Conservation (phyloP, 106 monocot species). For the Apostasia shenzhenica region DNA sequence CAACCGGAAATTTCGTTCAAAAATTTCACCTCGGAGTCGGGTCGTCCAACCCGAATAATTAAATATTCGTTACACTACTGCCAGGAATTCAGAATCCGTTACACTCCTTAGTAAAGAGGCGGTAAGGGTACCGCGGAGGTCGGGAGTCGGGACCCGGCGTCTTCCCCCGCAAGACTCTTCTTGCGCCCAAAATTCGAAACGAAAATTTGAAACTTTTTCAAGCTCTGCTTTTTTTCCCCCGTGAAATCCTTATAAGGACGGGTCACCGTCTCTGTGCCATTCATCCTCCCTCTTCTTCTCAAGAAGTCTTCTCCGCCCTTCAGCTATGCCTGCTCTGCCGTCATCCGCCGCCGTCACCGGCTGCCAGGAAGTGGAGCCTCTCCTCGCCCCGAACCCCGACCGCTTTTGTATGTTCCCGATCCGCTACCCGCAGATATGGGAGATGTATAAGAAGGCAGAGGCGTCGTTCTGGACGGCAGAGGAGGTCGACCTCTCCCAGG, state of each 20-base stretch:
- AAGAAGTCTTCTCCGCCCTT: background rate
- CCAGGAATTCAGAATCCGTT: too few relatives aligned
- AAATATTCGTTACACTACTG: too few relatives aligned
- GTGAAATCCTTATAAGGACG: background rate
- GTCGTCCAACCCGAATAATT: too few relatives aligned
- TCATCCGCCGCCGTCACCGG: background rate
- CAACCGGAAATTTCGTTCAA: too few relatives aligned
- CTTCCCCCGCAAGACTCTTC: background rate
- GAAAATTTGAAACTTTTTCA: background rate
- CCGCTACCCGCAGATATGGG: slow-evolving; percentile 76
- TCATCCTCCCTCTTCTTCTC: too few relatives aligned
- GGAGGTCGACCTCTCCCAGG: slow-evolving; percentile 81
- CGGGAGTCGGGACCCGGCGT: background rate
- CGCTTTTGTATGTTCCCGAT: slow-evolving; percentile 98
- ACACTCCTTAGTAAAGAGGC: background rate
- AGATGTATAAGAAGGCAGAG: slow-evolving; percentile 93
- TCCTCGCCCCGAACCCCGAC: slow-evolving; percentile 55
- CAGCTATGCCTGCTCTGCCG: background rate
- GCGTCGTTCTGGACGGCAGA: slow-evolving; percentile 97
- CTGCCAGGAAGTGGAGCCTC: slow-evolving; percentile 43
- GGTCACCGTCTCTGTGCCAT: too few relatives aligned
- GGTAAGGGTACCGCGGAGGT: background rate
- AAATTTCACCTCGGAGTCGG: too few relatives aligned
- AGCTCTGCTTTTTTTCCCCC: background rate
- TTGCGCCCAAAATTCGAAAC: background rate